Evolutionary conservation across 2,329 filamentous ascomycete species (phyloP).

Genomic region (Colletotrichum sp.): DNA sequence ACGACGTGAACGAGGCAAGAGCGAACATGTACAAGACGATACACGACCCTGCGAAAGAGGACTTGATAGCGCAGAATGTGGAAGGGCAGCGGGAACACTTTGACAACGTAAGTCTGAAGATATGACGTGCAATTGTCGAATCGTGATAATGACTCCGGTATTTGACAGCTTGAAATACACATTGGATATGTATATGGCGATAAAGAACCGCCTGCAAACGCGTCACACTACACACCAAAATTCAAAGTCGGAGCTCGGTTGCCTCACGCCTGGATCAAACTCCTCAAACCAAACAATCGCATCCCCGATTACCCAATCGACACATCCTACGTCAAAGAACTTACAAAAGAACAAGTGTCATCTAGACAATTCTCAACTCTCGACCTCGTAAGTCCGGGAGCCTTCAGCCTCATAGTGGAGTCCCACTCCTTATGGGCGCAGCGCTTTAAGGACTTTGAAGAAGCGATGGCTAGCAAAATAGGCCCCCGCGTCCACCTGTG

Average conservation of each 20-base stretch:
- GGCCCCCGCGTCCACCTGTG: neutral
- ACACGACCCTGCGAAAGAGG: slow-evolving; percentile 30
- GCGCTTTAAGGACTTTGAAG: neutral
- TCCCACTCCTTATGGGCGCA: neutral
- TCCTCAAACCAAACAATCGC: neutral
- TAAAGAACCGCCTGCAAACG: slow-evolving; percentile 33
- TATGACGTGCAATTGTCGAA: fast-evolving
- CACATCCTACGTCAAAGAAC: slow-evolving; percentile 37
- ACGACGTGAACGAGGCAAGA: slow-evolving; percentile 30
- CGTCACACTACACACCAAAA: slow-evolving; percentile 39
- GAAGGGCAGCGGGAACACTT: slow-evolving; percentile 45
- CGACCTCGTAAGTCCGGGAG: slow-evolving; percentile 30
- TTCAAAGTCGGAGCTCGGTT: slow-evolving; percentile 41
- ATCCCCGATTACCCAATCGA: slow-evolving; percentile 29
- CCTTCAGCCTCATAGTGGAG: neutral
- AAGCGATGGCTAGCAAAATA: neutral
- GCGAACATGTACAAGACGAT: slow-evolving; percentile 32
- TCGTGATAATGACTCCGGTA: neutral
- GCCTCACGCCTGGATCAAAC: slow-evolving; percentile 43
- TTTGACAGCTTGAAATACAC: slow-evolving; percentile 38
- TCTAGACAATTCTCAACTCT: slow-evolving; percentile 36
- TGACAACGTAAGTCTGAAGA: slow-evolving; percentile 32
- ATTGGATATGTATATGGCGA: slow-evolving; percentile 48
- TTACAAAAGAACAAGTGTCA: slow-evolving; percentile 27
- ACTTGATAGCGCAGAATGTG: slow-evolving; percentile 34